Conservation (phyloP, 345 rosid genomes). For the Durio zibethinus region DNA sequence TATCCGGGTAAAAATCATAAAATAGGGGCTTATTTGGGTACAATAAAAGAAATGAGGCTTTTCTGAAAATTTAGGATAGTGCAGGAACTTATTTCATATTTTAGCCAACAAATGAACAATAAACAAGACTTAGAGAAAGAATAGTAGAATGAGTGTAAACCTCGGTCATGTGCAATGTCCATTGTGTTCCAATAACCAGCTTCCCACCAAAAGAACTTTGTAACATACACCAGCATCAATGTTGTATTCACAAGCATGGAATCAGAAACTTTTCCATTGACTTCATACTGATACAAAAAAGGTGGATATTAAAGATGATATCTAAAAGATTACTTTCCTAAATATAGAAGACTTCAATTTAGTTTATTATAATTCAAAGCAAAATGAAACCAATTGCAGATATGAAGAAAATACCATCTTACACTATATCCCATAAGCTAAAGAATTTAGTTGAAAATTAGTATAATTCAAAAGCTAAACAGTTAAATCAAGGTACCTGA, state of each 20-base stretch:
- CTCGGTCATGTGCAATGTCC: conserved; percentile 99
- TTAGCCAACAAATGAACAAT: neutral
- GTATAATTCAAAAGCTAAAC: neutral
- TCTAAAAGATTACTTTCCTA: neutral
- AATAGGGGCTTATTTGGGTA: neutral
- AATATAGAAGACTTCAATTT: neutral
- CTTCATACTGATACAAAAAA: conserved; percentile 62
- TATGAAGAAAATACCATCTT: neutral
- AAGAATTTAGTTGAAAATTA: neutral
- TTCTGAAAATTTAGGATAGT: neutral
- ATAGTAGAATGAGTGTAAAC: conserved; percentile 27
- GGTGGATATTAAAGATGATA: conserved; percentile 1
- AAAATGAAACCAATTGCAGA: neutral
- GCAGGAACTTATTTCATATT: neutral
- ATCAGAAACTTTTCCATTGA: conserved; percentile 72
- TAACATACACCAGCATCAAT: conserved; percentile 80
- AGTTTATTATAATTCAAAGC: neutral
- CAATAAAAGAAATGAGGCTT: neutral
- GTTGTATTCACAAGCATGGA: conserved; percentile 93
- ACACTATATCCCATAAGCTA: neutral
- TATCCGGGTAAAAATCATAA: neutral
- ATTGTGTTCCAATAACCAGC: conserved; percentile 97
- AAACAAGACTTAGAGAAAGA: conserved; percentile 4
- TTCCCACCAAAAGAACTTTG: conserved; percentile 99
- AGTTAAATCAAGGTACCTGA: neutral